Evolutionary conservation across 768 basidiomycete genomes (phyloP).

Genomic region (Rhizopogon vinicolor): DNA sequence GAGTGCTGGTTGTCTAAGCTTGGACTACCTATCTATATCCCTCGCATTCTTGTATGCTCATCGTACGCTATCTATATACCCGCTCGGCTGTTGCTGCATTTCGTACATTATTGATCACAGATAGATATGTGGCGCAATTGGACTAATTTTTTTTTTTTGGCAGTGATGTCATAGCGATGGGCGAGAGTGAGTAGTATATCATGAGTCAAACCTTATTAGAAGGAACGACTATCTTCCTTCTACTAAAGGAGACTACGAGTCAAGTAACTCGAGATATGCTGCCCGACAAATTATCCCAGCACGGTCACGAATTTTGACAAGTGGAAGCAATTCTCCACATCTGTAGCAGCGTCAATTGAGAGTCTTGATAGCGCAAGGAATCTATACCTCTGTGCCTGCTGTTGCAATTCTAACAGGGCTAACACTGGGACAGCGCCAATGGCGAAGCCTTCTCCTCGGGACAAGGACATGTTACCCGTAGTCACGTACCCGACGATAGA

Average conservation of each 20-base stretch:
- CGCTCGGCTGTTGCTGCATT: too few relatives aligned
- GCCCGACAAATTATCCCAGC: constrained; percentile 50
- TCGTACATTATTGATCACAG: not conserved
- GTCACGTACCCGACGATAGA: constrained; percentile 79
- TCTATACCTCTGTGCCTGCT: constrained; percentile 41
- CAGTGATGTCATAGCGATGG: too few relatives aligned
- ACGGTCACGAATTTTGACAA: constrained; percentile 65
- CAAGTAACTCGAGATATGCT: constrained; percentile 40
- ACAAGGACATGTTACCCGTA: constrained; percentile 78
- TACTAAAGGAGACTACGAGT: constrained; percentile 7
- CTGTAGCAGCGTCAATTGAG: constrained; percentile 7
- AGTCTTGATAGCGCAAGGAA: not conserved
- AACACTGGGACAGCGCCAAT: constrained; percentile 68
- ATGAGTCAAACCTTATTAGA: too few relatives aligned
- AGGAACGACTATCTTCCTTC: too few relatives aligned
- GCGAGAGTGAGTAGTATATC: too few relatives aligned
- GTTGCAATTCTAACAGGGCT: constrained; percentile 44
- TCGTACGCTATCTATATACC: not conserved
- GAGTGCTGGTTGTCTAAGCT: not conserved
- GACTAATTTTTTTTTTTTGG: not conserved
- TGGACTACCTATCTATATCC: not conserved
- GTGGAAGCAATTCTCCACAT: constrained; percentile 24
- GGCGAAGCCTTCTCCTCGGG: constrained; percentile 71
- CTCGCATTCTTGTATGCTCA: not conserved
- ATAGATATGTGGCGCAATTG: not conserved